A percentile compares a stretch with the other conserved stretches of the same genome.
phyloP scores from a whole-genome alignment of 495 filamentous ascomycete genomes.

The Penicillium dipodomyicola region DNA sequence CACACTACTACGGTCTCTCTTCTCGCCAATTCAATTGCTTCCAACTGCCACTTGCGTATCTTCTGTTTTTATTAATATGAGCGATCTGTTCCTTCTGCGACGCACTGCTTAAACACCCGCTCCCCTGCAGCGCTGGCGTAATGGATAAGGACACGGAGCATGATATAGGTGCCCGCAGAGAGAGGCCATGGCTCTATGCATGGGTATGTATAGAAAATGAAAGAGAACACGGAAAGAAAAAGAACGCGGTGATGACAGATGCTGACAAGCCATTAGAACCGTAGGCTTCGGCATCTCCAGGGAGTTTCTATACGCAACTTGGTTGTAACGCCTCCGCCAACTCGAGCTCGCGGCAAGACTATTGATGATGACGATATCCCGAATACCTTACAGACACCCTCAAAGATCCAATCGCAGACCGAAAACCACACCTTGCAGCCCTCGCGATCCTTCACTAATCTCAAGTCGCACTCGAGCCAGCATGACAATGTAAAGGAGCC shows the following conservation, averaged over 20 bases:
- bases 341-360: slow-evolving; percentile 63
- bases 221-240: background rate
- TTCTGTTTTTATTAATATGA: slow-evolving; percentile 13
- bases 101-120: slow-evolving; percentile 5
- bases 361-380: slow-evolving; percentile 82
- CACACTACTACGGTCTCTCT: background rate
- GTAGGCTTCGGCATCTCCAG: slow-evolving; percentile 83
- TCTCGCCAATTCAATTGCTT: slow-evolving; percentile 14
- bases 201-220: slow-evolving; percentile 21
- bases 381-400: slow-evolving; percentile 62
- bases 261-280: slow-evolving; percentile 56
- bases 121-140: slow-evolving; percentile 6
- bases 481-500: slow-evolving; percentile 23
- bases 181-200: slow-evolving; percentile 27
- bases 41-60: background rate
- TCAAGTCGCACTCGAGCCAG: slow-evolving; percentile 43
- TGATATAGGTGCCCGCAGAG: slow-evolving; percentile 24
- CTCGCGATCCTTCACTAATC: slow-evolving; percentile 70
- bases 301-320: slow-evolving; percentile 88
- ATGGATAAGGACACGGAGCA: slow-evolving; percentile 21
- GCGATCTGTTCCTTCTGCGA: background rate
- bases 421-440: slow-evolving; percentile 59
- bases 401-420: slow-evolving; percentile 63
- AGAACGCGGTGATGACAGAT: slow-evolving; percentile 4
- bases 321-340: slow-evolving; percentile 51